These are phyloP conservation scores for Neurospora sp. DNA, from an alignment of 495 filamentous ascomycete genomes.

Conservation along the genomic window DNA sequence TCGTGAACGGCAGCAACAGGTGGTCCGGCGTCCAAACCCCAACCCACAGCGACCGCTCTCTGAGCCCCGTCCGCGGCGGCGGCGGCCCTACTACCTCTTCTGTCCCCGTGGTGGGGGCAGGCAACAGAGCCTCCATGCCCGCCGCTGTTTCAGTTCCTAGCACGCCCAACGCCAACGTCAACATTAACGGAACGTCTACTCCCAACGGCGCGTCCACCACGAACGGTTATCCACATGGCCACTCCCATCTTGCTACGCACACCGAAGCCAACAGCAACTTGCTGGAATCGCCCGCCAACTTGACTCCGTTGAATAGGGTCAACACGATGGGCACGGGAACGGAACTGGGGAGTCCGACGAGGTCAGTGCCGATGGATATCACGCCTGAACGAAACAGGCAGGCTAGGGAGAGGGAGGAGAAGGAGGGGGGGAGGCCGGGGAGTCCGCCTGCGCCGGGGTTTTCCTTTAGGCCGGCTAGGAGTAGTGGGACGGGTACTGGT, in stretches of 20 bases:
- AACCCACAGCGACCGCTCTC: constrained; percentile 35
- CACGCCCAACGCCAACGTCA: background rate
- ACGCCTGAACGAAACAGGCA: background rate
- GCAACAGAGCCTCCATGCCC: constrained; percentile 19
- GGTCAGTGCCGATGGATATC: background rate
- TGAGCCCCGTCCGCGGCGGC: constrained; percentile 37
- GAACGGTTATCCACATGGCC: background rate
- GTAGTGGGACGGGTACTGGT: background rate
- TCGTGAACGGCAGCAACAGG: constrained; percentile 15
- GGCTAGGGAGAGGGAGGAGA: background rate
- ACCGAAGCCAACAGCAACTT: background rate
- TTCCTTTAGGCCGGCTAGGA: background rate
- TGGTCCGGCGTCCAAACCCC: constrained; percentile 13
- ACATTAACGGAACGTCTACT: background rate
- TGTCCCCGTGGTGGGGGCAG: constrained; percentile 13
- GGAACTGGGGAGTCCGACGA: background rate
- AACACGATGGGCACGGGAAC: background rate
- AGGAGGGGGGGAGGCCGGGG: background rate
- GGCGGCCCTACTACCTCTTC: constrained; percentile 22
- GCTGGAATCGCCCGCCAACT: background rate
- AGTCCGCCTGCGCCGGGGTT: background rate
- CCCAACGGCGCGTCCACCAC: background rate
- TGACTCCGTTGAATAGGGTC: background rate
- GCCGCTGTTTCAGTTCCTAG: background rate
- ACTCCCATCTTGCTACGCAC: background rate